Evolutionary conservation across 75 land plant genomes (phyloP), one percentile per base, ranked within the genome.

Genomic region (Pinus tabuliformis): DNA sequence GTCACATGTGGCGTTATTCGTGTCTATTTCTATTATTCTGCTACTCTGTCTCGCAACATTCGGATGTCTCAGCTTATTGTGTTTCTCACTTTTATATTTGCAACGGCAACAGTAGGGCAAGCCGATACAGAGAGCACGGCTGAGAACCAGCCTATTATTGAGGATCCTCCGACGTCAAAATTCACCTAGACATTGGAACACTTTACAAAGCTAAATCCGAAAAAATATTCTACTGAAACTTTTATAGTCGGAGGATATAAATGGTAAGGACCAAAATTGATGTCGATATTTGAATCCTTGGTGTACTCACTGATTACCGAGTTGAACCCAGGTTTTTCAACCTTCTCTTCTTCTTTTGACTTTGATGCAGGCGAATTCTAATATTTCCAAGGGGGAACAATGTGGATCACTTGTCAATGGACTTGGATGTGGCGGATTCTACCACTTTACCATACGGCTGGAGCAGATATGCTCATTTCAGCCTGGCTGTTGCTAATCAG

Each of bases 391-490:
- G 81, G 49, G 88, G 88, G 56, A 86, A 86, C 70, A 86, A 84
- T 77, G 88, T 86, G 59, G 88, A 86, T 57, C 83, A 84, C 22
- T 75, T 86, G 63, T 86, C 88, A 21, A 77, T 86, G 72, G 83
- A 86, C 62, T 75, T 86, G 66, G 88, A 86, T 84, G 86, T 84
- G 49, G 88, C 88, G 4, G 88, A 86, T 73, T 84, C 88, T 73
- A 73, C 63, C 18, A n/a, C 28, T 42, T 56, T 86, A 73, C 88
- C 86, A 13, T 84, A 78, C 59, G 86, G 86, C 18, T 86, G 88
- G 88, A 86, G 78, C 73, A 78, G 88, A 80, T 86, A 74, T 80
- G 88, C 88, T 13, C 87, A 86, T 73, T 86, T 86, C 83, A 83
- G 77, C 73, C 62, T 86, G 76, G 83, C 88, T 73, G 80, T 86